phyloP scores from a whole-genome alignment of 805 yeast species.

The Saturnispora ahearnii region DNA sequence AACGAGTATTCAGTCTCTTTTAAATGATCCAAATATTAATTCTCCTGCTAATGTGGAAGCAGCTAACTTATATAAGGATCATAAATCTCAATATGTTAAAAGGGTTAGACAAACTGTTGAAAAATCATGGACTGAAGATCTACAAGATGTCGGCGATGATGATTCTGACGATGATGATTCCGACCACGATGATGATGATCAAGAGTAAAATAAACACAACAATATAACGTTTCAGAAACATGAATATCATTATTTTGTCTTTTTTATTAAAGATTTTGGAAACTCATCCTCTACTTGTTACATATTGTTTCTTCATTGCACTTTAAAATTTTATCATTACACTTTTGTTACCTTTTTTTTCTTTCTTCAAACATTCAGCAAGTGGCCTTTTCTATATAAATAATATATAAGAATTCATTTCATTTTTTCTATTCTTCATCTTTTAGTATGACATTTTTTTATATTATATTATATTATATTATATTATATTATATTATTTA shows the following conservation, averaged over 20 bases:
- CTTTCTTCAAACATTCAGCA: background rate
- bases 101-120: conserved; percentile 94
- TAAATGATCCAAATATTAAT: conserved; percentile 93
- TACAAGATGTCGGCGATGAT: conserved; percentile 48
- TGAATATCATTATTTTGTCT: background rate
- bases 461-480: too few species aligned
- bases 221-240: background rate
- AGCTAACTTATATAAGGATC: conserved; percentile 90
- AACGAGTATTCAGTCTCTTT: conserved; percentile 82
- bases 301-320: too few species aligned
- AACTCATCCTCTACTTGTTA: too few species aligned
- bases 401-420: background rate
- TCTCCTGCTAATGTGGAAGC: conserved; percentile 99
- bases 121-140: conserved; percentile 82
- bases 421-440: background rate
- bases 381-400: background rate
- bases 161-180: conserved; percentile 27
- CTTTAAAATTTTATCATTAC: background rate
- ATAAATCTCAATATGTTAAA: conserved; percentile 82
- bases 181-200: conserved; percentile 11
- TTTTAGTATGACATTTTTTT: too few species aligned
- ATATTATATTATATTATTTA: too few species aligned
- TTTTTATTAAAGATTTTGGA: background rate
- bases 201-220: conserved; percentile 4
- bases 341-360: background rate